Percentiles rank a stretch among this genome's conserved stretches.
Evolutionary conservation across 352 stramenopile species (phyloP).

Genomic region (Phytophthora chlamydospora): DNA sequence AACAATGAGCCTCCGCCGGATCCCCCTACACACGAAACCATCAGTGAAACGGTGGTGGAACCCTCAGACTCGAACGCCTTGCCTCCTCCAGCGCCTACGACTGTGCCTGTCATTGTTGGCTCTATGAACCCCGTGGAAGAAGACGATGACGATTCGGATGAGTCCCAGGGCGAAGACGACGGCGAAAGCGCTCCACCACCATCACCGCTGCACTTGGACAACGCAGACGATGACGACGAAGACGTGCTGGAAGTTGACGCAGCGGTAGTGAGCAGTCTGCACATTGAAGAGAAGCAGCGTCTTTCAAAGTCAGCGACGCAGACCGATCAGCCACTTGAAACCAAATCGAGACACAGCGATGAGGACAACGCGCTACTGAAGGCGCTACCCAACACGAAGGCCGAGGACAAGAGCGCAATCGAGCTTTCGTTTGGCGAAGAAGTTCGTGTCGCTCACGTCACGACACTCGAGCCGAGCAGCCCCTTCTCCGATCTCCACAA

Average conservation of each 20-base stretch:
- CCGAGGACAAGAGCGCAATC: constrained; percentile 9
- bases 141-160: constrained; percentile 32
- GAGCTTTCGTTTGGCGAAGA: constrained; percentile 35
- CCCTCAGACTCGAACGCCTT: not conserved
- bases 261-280: constrained; percentile 33
- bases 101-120: constrained; percentile 28
- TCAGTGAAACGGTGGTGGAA: not conserved
- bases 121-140: constrained; percentile 41
- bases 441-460: constrained; percentile 39
- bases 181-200: constrained; percentile 9
- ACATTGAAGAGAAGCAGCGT: constrained; percentile 31
- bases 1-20: not conserved
- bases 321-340: not conserved
- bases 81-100: constrained; percentile 31
- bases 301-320: constrained; percentile 5
- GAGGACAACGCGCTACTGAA: constrained; percentile 28
- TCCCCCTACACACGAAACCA: constrained; percentile 4
- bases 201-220: constrained; percentile 23
- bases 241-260: constrained; percentile 56
- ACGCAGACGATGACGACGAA: constrained; percentile 46
- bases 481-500: constrained; percentile 28
- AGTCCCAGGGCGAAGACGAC: constrained; percentile 46
- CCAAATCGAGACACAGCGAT: not conserved
- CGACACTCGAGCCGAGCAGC: constrained; percentile 30
- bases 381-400: constrained; percentile 18